phyloP scores from a whole-genome alignment of 345 rosid genomes.

The Moricandia arvensis region DNA sequence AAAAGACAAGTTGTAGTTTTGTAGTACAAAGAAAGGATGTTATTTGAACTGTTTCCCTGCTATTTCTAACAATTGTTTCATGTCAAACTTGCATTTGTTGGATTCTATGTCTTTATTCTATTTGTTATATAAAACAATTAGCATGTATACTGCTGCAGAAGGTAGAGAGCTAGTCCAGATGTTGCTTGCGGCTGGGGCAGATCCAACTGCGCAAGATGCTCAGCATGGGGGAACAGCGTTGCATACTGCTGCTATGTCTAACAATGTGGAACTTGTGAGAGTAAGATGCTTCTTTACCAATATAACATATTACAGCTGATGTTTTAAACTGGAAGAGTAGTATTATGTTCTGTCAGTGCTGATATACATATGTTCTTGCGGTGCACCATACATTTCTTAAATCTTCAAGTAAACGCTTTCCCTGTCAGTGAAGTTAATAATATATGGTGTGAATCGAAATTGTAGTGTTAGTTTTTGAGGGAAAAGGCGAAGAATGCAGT shows the following conservation, averaged over 20 bases:
- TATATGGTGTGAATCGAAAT: neutral
- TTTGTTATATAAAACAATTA: constrained; percentile 7
- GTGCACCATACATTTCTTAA: too few species aligned
- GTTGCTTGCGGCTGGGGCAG: constrained; percentile 92
- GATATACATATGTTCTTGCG: too few species aligned
- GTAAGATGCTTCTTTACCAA: constrained; percentile 44
- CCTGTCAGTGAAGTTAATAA: too few species aligned
- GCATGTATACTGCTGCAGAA: constrained; percentile 49
- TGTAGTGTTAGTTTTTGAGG: constrained; percentile 13
- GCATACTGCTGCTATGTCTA: constrained; percentile 90
- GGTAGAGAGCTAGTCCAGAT: constrained; percentile 83
- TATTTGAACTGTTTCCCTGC: neutral
- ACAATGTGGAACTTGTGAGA: constrained; percentile 83
- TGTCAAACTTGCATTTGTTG: neutral
- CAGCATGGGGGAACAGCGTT: constrained; percentile 84
- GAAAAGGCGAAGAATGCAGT: constrained; percentile 8
- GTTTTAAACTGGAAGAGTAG: neutral
- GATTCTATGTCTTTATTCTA: neutral
- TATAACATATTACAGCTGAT: neutral
- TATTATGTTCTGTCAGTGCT: neutral
- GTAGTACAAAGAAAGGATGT: neutral
- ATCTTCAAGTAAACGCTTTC: too few species aligned
- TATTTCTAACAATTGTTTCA: too few species aligned
- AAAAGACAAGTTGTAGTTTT: neutral
- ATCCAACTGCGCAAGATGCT: constrained; percentile 80